Conservation (phyloP, 1,284 basidiomycete genomes). For the Ceratorhiza oryzae-sativae region DNA sequence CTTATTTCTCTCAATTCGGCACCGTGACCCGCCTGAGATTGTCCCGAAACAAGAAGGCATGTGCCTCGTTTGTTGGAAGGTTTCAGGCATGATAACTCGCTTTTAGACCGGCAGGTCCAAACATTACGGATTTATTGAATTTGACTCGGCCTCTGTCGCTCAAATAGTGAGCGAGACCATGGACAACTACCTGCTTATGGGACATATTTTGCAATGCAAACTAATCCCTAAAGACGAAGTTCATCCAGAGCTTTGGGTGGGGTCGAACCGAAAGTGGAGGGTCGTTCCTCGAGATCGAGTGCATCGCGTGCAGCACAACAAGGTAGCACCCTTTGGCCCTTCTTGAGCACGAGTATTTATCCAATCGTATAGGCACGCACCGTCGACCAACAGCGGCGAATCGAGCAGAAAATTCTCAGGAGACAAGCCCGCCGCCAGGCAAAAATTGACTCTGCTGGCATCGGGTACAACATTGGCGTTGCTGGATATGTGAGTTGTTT, state of each 20-base stretch:
- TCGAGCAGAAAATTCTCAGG: conserved; percentile 74
- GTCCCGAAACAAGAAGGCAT: conserved; percentile 91
- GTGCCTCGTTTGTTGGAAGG: conserved; percentile 38
- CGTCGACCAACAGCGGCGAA: conserved; percentile 70
- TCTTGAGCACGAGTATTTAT: conserved; percentile 1
- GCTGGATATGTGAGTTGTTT: too few relatives aligned
- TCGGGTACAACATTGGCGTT: too few relatives aligned
- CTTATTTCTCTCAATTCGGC: conserved; percentile 96
- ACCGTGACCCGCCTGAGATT: conserved; percentile 87
- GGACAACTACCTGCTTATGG: conserved; percentile 97
- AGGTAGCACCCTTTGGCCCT: conserved; percentile 58
- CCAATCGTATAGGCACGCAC: conserved; percentile 69
- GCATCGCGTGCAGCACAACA: conserved; percentile 78
- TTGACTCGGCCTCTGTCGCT: conserved; percentile 87
- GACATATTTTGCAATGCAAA: conserved; percentile 90
- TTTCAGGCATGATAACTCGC: not conserved
- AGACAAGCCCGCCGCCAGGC: conserved; percentile 81
- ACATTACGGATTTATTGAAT: conserved; percentile 97
- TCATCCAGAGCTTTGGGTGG: conserved; percentile 94
- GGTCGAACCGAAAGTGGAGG: conserved; percentile 93
- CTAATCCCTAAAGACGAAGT: conserved; percentile 86
- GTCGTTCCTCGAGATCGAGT: conserved; percentile 77
- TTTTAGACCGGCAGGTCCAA: conserved; percentile 89
- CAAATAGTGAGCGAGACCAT: conserved; percentile 97
- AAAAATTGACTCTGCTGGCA: conserved; percentile 72